Evolutionary conservation across 176 grass and related monocot species (phyloP).

Genomic region (Pontederia crassipes): DNA sequence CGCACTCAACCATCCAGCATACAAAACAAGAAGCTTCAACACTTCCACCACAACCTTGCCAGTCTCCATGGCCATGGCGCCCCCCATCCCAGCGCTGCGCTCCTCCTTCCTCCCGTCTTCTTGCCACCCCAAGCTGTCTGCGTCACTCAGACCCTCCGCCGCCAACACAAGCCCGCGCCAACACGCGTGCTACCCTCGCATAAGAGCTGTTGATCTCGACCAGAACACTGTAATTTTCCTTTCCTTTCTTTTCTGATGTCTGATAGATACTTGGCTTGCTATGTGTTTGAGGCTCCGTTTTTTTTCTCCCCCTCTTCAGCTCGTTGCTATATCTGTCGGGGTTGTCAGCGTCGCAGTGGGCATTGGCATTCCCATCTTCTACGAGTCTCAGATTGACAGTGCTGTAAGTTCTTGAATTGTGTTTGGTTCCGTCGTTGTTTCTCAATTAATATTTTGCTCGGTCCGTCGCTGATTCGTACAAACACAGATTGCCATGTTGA

Average conservation of each 20-base stretch:
- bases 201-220: conserved; percentile 80
- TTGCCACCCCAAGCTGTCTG: conserved; percentile 11
- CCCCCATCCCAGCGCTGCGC: conserved; percentile 25
- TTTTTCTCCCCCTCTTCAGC: conserved; percentile 5
- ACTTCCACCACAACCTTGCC: too few species aligned
- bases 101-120: conserved; percentile 37
- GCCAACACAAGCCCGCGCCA: not conserved
- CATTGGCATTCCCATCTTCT: conserved; percentile 88
- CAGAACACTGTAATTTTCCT: conserved; percentile 62
- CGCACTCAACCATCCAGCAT: too few species aligned
- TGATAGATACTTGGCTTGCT: not conserved
- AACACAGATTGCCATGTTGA: too few species aligned
- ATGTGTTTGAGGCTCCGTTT: not conserved
- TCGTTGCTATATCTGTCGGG: conserved; percentile 78
- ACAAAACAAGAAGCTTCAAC: too few species aligned
- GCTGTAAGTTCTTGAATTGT: conserved; percentile 36
- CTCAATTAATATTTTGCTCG: too few species aligned
- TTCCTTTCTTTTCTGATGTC: not conserved
- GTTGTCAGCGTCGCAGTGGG: conserved; percentile 76
- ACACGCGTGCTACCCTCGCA: conserved; percentile 27
- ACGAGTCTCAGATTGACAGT: conserved; percentile 85
- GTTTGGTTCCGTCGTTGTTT: too few species aligned
- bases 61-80: conserved; percentile 39
- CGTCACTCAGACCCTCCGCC: not conserved
- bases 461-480: too few species aligned